Percentiles rank a stretch among this genome's conserved stretches.
Evolutionary conservation across 2,329 filamentous ascomycete species (phyloP).

Genomic region (Sporothrix pseudoabietina): DNA sequence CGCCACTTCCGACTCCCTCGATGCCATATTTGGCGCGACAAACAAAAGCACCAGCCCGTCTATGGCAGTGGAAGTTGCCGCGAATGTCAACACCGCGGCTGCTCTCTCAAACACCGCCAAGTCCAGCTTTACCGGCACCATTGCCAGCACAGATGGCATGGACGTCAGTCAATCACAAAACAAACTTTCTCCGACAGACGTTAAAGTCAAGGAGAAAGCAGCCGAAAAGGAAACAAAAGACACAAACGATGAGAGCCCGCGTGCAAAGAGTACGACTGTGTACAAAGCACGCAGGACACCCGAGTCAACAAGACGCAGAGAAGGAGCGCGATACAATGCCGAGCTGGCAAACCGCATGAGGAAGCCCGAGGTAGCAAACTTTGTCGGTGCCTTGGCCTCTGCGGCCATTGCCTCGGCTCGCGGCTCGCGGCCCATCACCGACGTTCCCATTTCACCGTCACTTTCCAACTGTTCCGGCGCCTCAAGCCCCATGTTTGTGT

Average conservation of each 20-base stretch:
- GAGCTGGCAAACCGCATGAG: background rate
- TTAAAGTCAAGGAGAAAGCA: background rate
- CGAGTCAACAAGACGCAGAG: background rate
- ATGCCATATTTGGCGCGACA: background rate
- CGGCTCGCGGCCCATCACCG: background rate
- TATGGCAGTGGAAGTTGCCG: background rate
- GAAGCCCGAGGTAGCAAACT: background rate
- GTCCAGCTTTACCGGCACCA: background rate
- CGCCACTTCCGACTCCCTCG: background rate
- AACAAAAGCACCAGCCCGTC: background rate
- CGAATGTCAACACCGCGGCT: background rate
- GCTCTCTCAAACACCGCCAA: background rate
- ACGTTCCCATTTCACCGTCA: background rate
- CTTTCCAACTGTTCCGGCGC: background rate
- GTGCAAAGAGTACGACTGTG: background rate
- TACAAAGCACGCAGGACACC: constrained; percentile 4
- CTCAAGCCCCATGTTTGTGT: background rate
- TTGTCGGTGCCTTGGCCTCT: background rate
- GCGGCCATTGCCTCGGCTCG: constrained; percentile 2
- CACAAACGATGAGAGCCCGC: background rate
- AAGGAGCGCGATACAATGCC: background rate
- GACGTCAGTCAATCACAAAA: background rate
- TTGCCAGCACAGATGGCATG: background rate
- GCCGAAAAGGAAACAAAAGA: background rate
- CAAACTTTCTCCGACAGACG: background rate